These are phyloP conservation scores for Ilex paraguariensis DNA, from an alignment of 305 asterid species.

Conservation along the genomic window DNA sequence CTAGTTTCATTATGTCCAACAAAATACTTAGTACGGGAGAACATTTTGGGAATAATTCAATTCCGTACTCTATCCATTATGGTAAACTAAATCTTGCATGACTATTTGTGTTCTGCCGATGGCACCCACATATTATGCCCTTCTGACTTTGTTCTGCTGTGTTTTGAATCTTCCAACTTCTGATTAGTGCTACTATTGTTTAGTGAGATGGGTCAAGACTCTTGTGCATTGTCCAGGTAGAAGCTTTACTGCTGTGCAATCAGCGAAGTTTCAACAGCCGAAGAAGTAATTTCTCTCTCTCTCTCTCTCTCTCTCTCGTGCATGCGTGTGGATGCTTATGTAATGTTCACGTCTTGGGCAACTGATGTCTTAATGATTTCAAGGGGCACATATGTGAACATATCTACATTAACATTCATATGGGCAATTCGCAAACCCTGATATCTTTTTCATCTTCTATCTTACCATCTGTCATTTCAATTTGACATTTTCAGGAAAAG, in stretches of 20 bases:
- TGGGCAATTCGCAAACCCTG: neutral
- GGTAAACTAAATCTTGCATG: neutral
- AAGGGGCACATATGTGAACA: too few relatives aligned
- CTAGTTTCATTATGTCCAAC: too few relatives aligned
- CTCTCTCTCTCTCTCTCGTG: constrained; percentile 2
- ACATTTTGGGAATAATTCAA: too few relatives aligned
- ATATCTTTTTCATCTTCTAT: neutral
- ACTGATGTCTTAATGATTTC: neutral
- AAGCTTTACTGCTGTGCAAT: constrained; percentile 50
- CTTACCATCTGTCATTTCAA: neutral
- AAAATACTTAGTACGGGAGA: too few relatives aligned
- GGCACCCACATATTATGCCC: neutral
- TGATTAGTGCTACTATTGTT: constrained; percentile 19
- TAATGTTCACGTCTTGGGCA: neutral
- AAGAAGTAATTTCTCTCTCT: constrained; percentile 49
- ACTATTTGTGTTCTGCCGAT: neutral
- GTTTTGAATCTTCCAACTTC: neutral
- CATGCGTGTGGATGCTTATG: too few relatives aligned
- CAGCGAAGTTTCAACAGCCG: constrained; percentile 48
- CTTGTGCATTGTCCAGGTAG: constrained; percentile 28
- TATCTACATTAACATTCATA: too few relatives aligned
- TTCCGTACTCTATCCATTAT: too few relatives aligned
- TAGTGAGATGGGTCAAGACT: constrained; percentile 45
- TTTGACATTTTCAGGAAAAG: constrained; percentile 49
- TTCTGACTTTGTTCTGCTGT: neutral